Evolutionary conservation across 257 asterid genomes (phyloP), one percentile per base, ranked within the genome.

Genomic region (Jacaranda copaia): DNA sequence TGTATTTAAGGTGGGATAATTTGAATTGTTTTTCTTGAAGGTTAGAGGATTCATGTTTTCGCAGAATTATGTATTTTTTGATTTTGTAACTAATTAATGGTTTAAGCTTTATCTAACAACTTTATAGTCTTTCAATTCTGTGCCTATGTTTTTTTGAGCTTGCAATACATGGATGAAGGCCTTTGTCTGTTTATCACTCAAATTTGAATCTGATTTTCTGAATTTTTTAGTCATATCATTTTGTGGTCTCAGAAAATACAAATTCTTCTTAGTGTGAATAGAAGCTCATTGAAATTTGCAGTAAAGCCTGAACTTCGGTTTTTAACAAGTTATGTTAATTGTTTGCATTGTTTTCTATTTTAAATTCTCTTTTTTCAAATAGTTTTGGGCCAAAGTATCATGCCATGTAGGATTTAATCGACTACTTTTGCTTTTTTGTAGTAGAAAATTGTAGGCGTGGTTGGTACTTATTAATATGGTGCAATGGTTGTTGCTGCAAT

Each of bases 131-230:
- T 59, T 25, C 25, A 40, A 59, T 59, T 25, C 8, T 20, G 6
- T 59, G 16, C 5, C 6, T 4, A 16, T 20, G 65, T 25, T 1
- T 25, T 20, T 59, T 25, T 15, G 65, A 9, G 65, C 39, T 73
- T 73, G 48, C 14, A 13, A 45, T 14, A 32, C 42, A 45, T 73
- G 70, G 39, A 38, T 75, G 56, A 38, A 64, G 59, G 69, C 35
- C 16, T 35, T 19, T 60, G 6, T 73, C 32, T 20, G 60, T 73
- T 58, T 72, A n/a, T 60, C 15, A 51, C 39, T 52, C 32, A 51
- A 39, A 35, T 74, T 46, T 46, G 65, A 48, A n/a, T 46, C 8
- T 4, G 42, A 19, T 61, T 56, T 42, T 20, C 16, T 55, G 72
- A 20, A 13, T 15, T 66, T 56, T 20, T 55, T 14, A 25, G 32